Conservation (phyloP, 257 asterid genomes). For the Solanum tacnaense region DNA sequence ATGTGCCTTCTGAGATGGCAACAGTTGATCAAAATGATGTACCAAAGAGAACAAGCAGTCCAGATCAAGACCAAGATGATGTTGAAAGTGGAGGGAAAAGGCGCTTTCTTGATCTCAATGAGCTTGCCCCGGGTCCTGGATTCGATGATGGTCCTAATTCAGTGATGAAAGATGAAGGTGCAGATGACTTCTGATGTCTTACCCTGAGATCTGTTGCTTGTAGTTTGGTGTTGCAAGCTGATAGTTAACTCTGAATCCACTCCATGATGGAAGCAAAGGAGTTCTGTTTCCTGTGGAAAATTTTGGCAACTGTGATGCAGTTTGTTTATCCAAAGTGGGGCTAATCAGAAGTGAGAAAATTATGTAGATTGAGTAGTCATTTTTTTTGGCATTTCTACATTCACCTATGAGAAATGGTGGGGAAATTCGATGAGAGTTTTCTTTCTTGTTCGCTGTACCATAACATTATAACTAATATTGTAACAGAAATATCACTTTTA, state of each 20-base stretch:
- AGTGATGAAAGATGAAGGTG: constrained; percentile 31
- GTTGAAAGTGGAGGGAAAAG: constrained; percentile 34
- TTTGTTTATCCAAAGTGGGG: constrained; percentile 38
- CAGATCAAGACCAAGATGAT: constrained; percentile 35
- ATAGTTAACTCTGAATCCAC: constrained; percentile 23
- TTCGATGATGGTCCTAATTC: constrained; percentile 63
- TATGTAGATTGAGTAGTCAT: constrained; percentile 43
- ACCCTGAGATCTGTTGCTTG: constrained; percentile 3
- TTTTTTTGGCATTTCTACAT: constrained; percentile 34
- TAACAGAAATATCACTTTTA: constrained; percentile 18
- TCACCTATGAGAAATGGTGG: constrained; percentile 27
- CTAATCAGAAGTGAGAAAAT: constrained; percentile 26
- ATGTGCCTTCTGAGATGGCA: constrained; percentile 27
- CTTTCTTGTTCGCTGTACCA: constrained; percentile 42
- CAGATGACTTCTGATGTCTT: constrained; percentile 28
- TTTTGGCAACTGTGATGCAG: constrained; percentile 25
- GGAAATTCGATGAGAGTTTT: constrained; percentile 14
- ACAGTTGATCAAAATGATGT: constrained; percentile 18
- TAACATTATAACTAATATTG: constrained; percentile 35
- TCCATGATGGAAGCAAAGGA: constrained; percentile 31
- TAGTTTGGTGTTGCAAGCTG: constrained; percentile 23
- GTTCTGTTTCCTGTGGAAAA: constrained; percentile 33
- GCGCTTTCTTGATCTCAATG: constrained; percentile 79
- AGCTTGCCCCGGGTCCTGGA: constrained; percentile 91
- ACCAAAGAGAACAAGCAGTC: constrained; percentile 22